Base-by-base conservation (phyloP, 176 grass and related monocot genomes). In the Musa troglodytarum region DNA sequence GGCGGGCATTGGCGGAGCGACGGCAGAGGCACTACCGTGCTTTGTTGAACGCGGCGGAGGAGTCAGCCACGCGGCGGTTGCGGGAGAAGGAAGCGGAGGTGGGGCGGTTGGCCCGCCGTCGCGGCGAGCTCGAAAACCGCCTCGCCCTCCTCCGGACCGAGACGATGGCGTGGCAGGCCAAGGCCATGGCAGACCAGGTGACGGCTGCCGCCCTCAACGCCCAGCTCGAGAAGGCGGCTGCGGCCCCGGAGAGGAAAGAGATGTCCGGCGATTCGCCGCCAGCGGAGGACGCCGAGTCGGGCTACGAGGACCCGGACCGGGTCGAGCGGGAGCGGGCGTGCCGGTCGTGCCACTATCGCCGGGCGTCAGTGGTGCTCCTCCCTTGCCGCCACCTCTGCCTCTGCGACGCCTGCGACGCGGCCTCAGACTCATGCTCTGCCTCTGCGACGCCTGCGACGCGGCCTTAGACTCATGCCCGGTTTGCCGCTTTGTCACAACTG, bases 141-240 rank as follows among this genome's bases (percentile, higher is more conserved):
- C 50, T 96, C 1, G 62, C 76, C 50, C 70, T 74, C 54, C 85
- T 96, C 63, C 68, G 86, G 54, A 74, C 83, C 17, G 89, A 96
- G 62, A 77, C 86, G 23, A 72, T 78, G 59, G 58, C 87, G 51
- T 96, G 89, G 89, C 89, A 92, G 56, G 81, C 87, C 13, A 96
- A 92, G 77, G 89, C 87, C 15, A 57, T 88, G 1, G 82, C 89
- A 22, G 85, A 92, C 76, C 93, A 92, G 75, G 87, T 85, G 22
- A 80, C 82, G 21, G 85, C 83, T 10, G 76, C 81, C 10, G 79
- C 85, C 13, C 89, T 96, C 59, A 89, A 90, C 79, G 87, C 79
- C 61, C 89, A 92, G 69, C 55, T 96, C 55, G 89, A 92, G 84
- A 83, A 88, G 71, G 85, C 74, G 3, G 72, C 88, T 0, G 85